Conservation (phyloP, 345 rosid species). For the Viola odorata region DNA sequence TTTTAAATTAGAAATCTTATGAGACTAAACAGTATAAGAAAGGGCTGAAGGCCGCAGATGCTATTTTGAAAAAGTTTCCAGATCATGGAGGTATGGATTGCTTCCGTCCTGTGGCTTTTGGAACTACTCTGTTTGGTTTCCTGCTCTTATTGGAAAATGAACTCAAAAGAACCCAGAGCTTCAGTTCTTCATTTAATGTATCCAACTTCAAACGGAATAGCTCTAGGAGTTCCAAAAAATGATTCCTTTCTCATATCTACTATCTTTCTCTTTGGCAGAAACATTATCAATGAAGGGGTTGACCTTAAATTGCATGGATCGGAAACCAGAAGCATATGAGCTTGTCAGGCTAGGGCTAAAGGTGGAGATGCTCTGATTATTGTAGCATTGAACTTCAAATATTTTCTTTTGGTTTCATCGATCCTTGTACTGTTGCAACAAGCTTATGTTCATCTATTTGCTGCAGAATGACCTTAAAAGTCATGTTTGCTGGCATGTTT, state of each 20-base stretch:
- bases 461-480: slow-evolving; percentile 97
- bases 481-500: slow-evolving; percentile 99
- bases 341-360: slow-evolving; percentile 92
- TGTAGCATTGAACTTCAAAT: background rate
- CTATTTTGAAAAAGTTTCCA: slow-evolving; percentile 95
- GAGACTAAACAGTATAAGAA: slow-evolving; percentile 98
- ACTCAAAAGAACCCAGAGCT: too few species aligned
- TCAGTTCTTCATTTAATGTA: too few species aligned
- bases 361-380: slow-evolving; percentile 36
- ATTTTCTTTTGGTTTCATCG: background rate
- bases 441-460: slow-evolving; percentile 17
- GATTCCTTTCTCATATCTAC: background rate
- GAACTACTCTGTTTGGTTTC: too few species aligned
- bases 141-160: too few species aligned
- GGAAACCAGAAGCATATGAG: slow-evolving; percentile 94
- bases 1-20: slow-evolving; percentile 98
- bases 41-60: slow-evolving; percentile 98
- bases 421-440: slow-evolving; percentile 1
- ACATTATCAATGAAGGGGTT: slow-evolving; percentile 98
- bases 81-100: slow-evolving; percentile 83
- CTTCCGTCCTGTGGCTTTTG: background rate
- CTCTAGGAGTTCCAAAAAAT: too few species aligned
- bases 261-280: slow-evolving; percentile 43
- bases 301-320: slow-evolving; percentile 98
- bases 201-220: too few species aligned